Conservation (phyloP, 257 asterid genomes). For the Jasminum sambac region DNA sequence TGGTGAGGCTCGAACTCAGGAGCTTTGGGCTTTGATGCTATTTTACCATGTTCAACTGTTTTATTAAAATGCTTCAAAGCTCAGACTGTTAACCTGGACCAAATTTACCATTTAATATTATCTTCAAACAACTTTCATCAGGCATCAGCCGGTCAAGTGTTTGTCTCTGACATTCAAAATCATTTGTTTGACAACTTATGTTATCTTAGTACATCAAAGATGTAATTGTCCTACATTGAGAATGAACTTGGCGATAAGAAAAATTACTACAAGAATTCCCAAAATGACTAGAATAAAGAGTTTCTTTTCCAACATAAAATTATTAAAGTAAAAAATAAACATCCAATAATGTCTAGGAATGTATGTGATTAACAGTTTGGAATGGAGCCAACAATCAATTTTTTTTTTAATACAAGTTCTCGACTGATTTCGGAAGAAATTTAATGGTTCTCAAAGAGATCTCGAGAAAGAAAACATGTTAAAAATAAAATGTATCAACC, state of each 20-base stretch:
- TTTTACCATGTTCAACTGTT: too few relatives aligned
- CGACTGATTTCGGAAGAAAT: neutral
- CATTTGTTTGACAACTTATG: neutral
- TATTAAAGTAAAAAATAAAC: neutral
- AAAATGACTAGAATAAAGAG: neutral
- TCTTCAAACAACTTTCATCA: neutral
- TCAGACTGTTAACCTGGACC: too few relatives aligned
- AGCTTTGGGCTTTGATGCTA: too few relatives aligned
- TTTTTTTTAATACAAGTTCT: neutral
- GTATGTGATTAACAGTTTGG: neutral
- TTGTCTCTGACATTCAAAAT: neutral
- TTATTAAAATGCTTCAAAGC: too few relatives aligned
- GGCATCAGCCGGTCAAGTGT: neutral
- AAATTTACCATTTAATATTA: too few relatives aligned
- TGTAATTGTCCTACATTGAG: neutral
- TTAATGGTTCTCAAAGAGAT: neutral
- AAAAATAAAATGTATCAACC: neutral
- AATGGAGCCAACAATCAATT: neutral
- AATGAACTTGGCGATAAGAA: neutral
- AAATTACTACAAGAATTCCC: neutral
- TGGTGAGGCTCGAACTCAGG: too few relatives aligned
- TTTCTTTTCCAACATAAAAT: neutral
- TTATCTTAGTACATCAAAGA: neutral
- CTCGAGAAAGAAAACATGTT: neutral
- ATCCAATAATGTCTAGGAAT: neutral